Evolutionary conservation across 2,329 filamentous ascomycete genomes (phyloP).

Genomic region (Colletotrichum agaves): DNA sequence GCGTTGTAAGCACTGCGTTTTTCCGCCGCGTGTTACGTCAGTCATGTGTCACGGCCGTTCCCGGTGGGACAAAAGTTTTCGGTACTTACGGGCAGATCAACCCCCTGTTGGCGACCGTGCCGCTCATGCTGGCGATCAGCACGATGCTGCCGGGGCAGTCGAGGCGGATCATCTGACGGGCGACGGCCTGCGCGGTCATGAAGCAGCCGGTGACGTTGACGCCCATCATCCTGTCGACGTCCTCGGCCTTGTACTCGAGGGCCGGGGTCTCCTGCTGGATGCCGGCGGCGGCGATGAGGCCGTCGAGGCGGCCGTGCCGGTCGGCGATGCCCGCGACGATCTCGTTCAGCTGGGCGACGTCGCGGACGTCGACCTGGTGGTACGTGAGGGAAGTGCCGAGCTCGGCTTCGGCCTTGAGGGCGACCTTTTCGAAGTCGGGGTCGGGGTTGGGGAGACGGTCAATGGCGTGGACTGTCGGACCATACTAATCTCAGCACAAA

Average conservation of each 20-base stretch:
- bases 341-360: constrained; percentile 73
- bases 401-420: constrained; percentile 70
- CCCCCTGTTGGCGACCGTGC: constrained; percentile 71
- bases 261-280: constrained; percentile 88
- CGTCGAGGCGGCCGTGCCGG: constrained; percentile 78
- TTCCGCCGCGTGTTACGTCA: background rate
- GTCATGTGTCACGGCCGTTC: background rate
- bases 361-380: constrained; percentile 82
- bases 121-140: constrained; percentile 78
- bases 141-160: constrained; percentile 70
- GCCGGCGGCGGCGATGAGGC: constrained; percentile 75
- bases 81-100: constrained; percentile 67
- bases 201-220: constrained; percentile 89
- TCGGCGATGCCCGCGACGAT: constrained; percentile 76
- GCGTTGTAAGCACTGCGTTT: constrained; percentile 81
- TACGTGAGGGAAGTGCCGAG: constrained; percentile 78
- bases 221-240: constrained; percentile 81
- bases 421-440: constrained; percentile 72
- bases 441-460: constrained; percentile 65
- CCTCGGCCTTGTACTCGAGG: constrained; percentile 81
- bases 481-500: constrained; percentile 3
- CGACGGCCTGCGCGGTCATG: constrained; percentile 90
- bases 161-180: constrained; percentile 75
- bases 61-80: background rate
- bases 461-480: constrained; percentile 71